Percentiles rank a stretch among this genome's conserved stretches.
phyloP scores from a whole-genome alignment of 2,329 filamentous ascomycete species.

The Beauveria sp. region DNA sequence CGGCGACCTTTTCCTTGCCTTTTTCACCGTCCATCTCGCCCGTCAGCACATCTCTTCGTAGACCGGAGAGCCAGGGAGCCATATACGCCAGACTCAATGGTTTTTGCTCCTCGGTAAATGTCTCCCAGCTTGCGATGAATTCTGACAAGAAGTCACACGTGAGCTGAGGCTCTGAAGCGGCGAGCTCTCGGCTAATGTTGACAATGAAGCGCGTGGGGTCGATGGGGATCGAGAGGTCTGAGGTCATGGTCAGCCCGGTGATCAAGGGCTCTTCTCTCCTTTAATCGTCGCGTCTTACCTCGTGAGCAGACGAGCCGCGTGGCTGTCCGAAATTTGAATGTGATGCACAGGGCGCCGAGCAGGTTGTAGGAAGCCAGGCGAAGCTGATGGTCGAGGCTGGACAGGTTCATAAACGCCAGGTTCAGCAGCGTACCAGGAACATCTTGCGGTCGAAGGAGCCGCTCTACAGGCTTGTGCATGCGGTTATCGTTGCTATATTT shows the following conservation, averaged over 20 bases:
- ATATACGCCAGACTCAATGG: slow-evolving; percentile 61
- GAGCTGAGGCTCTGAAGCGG: slow-evolving; percentile 56
- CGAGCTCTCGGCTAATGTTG: slow-evolving; percentile 56
- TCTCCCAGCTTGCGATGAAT: slow-evolving; percentile 66
- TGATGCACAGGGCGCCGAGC: slow-evolving; percentile 56
- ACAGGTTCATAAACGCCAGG: slow-evolving; percentile 58
- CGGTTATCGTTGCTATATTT: slow-evolving; percentile 58
- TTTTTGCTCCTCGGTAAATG: slow-evolving; percentile 59
- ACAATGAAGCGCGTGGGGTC: slow-evolving; percentile 59
- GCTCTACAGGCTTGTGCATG: slow-evolving; percentile 53
- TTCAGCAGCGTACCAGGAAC: slow-evolving; percentile 63
- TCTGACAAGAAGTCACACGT: slow-evolving; percentile 65
- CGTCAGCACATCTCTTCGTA: slow-evolving; percentile 52
- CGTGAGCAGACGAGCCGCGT: slow-evolving; percentile 54
- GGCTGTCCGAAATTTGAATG: slow-evolving; percentile 58
- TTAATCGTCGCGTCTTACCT: slow-evolving; percentile 33
- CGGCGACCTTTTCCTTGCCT: slow-evolving; percentile 55
- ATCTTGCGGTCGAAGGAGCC: slow-evolving; percentile 61
- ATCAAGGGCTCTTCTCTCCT: not conserved
- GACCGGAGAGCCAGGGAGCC: slow-evolving; percentile 58
- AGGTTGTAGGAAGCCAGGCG: slow-evolving; percentile 61
- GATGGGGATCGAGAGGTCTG: slow-evolving; percentile 55
- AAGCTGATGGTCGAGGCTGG: slow-evolving; percentile 51
- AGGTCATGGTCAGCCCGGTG: not conserved
- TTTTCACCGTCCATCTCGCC: slow-evolving; percentile 57